Evolutionary conservation across 805 yeast species (phyloP), one percentile per base, ranked within the genome.

Genomic region (Phaffomyces thermotolerans): DNA sequence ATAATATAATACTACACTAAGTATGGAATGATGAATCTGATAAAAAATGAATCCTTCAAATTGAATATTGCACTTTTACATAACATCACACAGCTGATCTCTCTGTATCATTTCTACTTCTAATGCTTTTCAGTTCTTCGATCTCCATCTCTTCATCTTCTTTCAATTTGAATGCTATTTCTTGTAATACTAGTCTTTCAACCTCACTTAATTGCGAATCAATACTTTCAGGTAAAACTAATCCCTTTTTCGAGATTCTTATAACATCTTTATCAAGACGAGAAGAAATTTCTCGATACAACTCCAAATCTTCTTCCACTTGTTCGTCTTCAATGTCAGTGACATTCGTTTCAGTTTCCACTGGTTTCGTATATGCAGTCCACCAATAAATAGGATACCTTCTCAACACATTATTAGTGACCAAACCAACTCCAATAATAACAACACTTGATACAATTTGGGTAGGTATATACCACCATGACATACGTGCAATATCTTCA

Each of bases 381-480:
- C 83, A 76, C 85, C 86, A 81, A 54, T 65, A 76, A 2, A 56
- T 57, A 1, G 87, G 87, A 52, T 79, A 81, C 36, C 57, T 56
- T 39, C 82, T 57, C 4, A 72, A 44, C 2, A 81, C 53, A 50
- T 80, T 81, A 38, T 81, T 77, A 4, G 75, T 67, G 8, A 81
- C 58, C 35, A 72, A 63, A 0, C 82, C 81, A 2, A 75, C 73
- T 2, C 63, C 57, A 8, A 76, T 52, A 46, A 78, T 73, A 36
- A 80, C 57, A 3, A 73, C 57, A 3, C 74, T 65, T 4, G 76
- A 67, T 1, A 79, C 64, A 4, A 81, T 42, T 42, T 79, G 81
- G 0, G 64, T 69, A 0, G 83, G 81, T 25, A 81, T 52, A 51
- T 73, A 79, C 76, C 81, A 76, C 88, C 87, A 81, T 39, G 85